phyloP scores from a whole-genome alignment of 2,329 filamentous ascomycete species.

The Xylariaceae sp. region DNA sequence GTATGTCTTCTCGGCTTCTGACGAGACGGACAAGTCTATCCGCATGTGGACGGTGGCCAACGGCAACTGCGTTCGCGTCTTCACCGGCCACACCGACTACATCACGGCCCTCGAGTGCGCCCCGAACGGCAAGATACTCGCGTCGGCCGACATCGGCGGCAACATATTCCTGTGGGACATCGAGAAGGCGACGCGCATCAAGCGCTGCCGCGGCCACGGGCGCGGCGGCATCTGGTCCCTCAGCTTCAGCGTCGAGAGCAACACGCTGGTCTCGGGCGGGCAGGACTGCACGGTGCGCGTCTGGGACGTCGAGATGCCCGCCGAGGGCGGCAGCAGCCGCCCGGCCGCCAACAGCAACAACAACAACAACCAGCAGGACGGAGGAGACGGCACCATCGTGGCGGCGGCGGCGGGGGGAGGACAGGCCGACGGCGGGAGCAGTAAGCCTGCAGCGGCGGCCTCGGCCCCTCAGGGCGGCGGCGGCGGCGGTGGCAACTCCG shows the following conservation, averaged over 20 bases:
- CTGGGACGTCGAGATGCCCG: constrained; percentile 78
- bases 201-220: constrained; percentile 87
- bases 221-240: constrained; percentile 92
- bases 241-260: constrained; percentile 89
- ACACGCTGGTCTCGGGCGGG: constrained; percentile 79
- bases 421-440: constrained; percentile 32
- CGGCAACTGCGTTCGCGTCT: constrained; percentile 81
- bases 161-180: constrained; percentile 95
- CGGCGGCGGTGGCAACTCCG: constrained; percentile 12
- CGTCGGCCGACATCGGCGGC: constrained; percentile 79
- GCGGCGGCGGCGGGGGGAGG: constrained; percentile 31
- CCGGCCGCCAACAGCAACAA: no score
- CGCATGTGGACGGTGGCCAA: constrained; percentile 95
- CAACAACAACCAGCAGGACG: constrained; percentile 32
- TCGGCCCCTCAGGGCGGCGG: no score
- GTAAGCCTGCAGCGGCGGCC: constrained; percentile 21
- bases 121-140: constrained; percentile 82
- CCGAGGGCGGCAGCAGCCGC: constrained; percentile 44
- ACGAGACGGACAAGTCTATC: constrained; percentile 78
- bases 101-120: constrained; percentile 80
- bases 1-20: constrained; percentile 88
- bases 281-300: constrained; percentile 88
- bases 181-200: constrained; percentile 74
- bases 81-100: constrained; percentile 83
- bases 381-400: constrained; percentile 33